Evolutionary conservation across 2,329 filamentous ascomycete species (phyloP).

Genomic region (Cladosporium austrohemisphaericum): DNA sequence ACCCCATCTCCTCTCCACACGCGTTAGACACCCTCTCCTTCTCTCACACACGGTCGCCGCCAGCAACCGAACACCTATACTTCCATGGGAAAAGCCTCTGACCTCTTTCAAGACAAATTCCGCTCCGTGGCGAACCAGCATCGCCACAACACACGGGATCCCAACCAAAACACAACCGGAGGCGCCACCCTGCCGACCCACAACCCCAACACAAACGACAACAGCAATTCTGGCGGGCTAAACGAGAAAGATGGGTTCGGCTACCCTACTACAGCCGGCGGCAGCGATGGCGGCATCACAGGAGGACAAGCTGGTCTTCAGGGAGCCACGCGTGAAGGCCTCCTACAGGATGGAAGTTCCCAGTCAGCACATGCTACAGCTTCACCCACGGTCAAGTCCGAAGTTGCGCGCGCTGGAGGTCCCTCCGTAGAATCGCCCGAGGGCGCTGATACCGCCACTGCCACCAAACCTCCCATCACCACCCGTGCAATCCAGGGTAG

Average conservation of each 20-base stretch:
- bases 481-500: constrained; percentile 50
- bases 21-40: not conserved
- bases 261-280: constrained; percentile 20
- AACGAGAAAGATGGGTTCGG: constrained; percentile 27
- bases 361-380: constrained; percentile 29
- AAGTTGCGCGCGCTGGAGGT: constrained; percentile 50
- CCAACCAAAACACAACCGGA: constrained; percentile 22
- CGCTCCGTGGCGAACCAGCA: constrained; percentile 48
- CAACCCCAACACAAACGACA: constrained; percentile 22
- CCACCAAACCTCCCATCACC: constrained; percentile 42
- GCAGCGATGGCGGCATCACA: constrained; percentile 26
- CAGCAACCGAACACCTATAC: constrained; percentile 21
- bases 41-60: constrained; percentile 8
- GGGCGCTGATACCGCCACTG: constrained; percentile 22
- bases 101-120: constrained; percentile 51
- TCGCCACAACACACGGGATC: constrained; percentile 35
- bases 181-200: constrained; percentile 33
- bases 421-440: constrained; percentile 46
- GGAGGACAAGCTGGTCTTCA: constrained; percentile 23
- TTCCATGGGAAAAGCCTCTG: constrained; percentile 54
- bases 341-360: constrained; percentile 21
- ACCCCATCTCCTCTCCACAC: not conserved
- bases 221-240: constrained; percentile 33
- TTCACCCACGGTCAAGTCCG: constrained; percentile 43
- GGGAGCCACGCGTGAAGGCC: constrained; percentile 25